Percentiles rank a stretch among this genome's conserved stretches.
phyloP scores from a whole-genome alignment of 2,329 filamentous ascomycete genomes.

The Ceratocystis lukuohia region DNA sequence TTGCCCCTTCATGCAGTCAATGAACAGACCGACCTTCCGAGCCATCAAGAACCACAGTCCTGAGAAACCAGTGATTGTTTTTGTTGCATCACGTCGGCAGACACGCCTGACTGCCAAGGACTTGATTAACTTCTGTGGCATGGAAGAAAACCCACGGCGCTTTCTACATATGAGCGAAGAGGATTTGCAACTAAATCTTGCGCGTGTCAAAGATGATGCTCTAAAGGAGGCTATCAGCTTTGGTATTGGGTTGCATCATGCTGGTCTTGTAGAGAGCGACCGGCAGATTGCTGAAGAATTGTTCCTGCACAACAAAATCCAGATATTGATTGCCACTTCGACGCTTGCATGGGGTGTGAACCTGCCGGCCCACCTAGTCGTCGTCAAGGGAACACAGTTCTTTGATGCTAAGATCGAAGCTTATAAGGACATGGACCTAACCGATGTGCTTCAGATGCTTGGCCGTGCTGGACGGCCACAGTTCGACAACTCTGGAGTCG shows the following conservation, averaged over 20 bases:
- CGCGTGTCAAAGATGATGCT: constrained; percentile 82
- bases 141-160: constrained; percentile 92
- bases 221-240: constrained; percentile 91
- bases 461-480: constrained; percentile 90
- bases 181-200: constrained; percentile 75
- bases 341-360: constrained; percentile 98
- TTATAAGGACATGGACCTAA: constrained; percentile 98
- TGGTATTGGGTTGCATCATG: constrained; percentile 92
- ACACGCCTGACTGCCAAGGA: constrained; percentile 92
- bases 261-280: constrained; percentile 89
- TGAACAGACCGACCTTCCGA: constrained; percentile 94
- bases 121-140: constrained; percentile 90
- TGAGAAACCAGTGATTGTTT: constrained; percentile 94
- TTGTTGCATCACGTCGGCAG: constrained; percentile 88
- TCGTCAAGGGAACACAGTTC: constrained; percentile 96
- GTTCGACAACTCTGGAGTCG: constrained; percentile 91
- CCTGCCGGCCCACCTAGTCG: constrained; percentile 85
- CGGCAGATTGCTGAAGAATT: constrained; percentile 84
- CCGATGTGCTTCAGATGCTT: constrained; percentile 95
- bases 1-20: constrained; percentile 95
- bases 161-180: constrained; percentile 94
- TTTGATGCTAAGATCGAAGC: constrained; percentile 96
- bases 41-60: constrained; percentile 95
- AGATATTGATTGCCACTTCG: constrained; percentile 88
- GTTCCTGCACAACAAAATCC: constrained; percentile 95